A percentile compares a stretch with the other conserved stretches of the same genome.
phyloP scores from a whole-genome alignment of 1,284 basidiomycete species.

The Naganishia cerealis region DNA sequence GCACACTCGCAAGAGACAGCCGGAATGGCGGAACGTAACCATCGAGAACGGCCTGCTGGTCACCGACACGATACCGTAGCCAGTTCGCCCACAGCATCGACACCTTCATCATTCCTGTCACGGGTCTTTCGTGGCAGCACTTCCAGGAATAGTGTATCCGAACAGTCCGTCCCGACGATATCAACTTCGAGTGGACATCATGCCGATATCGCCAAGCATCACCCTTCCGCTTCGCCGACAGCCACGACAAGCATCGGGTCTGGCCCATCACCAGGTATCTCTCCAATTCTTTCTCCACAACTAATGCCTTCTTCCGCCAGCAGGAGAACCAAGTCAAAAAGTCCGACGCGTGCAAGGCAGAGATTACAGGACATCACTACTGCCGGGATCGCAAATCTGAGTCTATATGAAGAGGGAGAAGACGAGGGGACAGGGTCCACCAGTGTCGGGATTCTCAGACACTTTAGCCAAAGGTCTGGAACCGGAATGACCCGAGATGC shows the following conservation, averaged over 20 bases:
- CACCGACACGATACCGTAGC: constrained; percentile 7
- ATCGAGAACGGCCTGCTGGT: constrained; percentile 18
- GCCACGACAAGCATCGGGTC: constrained; percentile 15
- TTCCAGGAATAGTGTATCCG: constrained; percentile 13
- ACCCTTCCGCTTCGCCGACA: not conserved
- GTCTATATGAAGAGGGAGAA: constrained; percentile 14
- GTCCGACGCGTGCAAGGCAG: constrained; percentile 20
- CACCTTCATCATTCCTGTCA: constrained; percentile 23
- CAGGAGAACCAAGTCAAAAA: constrained; percentile 9
- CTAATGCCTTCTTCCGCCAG: constrained; percentile 1
- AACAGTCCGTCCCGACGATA: constrained; percentile 17
- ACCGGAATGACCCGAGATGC: not conserved
- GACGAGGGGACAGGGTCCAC: constrained; percentile 7
- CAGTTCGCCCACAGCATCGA: constrained; percentile 16
- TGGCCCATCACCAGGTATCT: constrained; percentile 19
- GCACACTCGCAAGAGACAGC: not conserved
- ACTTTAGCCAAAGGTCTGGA: constrained; percentile 15
- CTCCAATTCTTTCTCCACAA: constrained; percentile 18
- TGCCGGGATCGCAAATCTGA: constrained; percentile 1
- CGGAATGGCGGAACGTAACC: constrained; percentile 26
- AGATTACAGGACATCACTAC: constrained; percentile 20
- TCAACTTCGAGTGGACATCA: constrained; percentile 6
- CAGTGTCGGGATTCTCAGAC: constrained; percentile 21
- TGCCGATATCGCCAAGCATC: constrained; percentile 12
- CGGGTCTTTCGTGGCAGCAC: constrained; percentile 25